Percentiles rank a stretch among this genome's conserved stretches.
These are phyloP conservation scores for Tulasnella sp. DNA, from an alignment of 768 basidiomycete species.

Conservation along the genomic window DNA sequence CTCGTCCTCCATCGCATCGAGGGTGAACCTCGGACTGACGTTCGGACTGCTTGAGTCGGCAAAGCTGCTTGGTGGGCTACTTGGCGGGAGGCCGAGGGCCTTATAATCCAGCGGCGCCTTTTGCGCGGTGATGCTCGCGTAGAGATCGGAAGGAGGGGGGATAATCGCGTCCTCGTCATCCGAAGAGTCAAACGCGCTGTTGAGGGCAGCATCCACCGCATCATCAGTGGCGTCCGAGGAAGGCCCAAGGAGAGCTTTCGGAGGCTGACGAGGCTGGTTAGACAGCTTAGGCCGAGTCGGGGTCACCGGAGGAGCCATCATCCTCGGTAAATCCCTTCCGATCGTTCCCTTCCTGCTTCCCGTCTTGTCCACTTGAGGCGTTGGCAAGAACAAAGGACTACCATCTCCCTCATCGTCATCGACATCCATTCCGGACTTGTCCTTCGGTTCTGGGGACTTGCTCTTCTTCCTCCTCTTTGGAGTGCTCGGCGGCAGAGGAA, in stretches of 20 bases:
- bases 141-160: neutral
- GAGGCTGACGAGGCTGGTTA: neutral
- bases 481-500: neutral
- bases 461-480: neutral
- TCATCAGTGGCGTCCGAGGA: neutral
- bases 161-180: neutral
- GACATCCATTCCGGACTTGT: neutral
- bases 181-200: neutral
- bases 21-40: constrained; percentile 1
- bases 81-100: neutral
- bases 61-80: neutral
- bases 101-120: neutral
- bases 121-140: neutral
- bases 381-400: neutral
- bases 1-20: constrained; percentile 4
- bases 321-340: neutral
- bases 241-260: neutral
- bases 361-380: neutral
- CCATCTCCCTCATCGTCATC: neutral
- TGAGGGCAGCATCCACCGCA: neutral
- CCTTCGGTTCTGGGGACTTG: neutral
- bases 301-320: neutral
- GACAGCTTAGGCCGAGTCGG: neutral
- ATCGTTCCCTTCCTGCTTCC: neutral
- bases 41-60: neutral